Base-by-base conservation (phyloP, 2,329 filamentous ascomycete genomes). In the Hymenoscyphus albidus region DNA sequence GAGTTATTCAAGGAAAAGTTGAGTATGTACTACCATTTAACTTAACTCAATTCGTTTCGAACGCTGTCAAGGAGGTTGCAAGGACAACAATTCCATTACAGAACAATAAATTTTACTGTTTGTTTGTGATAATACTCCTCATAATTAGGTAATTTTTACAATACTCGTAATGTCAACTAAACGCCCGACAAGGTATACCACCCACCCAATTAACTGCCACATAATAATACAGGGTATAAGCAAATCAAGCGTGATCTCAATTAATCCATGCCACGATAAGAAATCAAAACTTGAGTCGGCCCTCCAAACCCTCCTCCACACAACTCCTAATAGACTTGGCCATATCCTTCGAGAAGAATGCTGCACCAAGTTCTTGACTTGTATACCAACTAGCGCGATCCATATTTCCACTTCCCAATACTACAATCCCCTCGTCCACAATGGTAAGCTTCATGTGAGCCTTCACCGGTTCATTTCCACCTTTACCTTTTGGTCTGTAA, bases 301-400 rank as follows among this genome's bases (percentile, higher is more conserved):
- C 66, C 6, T 67, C 62, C 51, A 72, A 64, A 2, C 58, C 67
- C n/a, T 61, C 63, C 5, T 65, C 62, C 1, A 71, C 64, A 48
- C 59, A 57, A 6, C 39, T 42, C 32, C 18, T 68, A 12, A 73
- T 63, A 10, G 59, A 48, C 12, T 32, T 64, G 12, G 79, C 79
- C 44, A 83, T 70, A 0, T 75, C 74, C 7, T 62, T 70, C 3
- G 78, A 79, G 61, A 82, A 81, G 55, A 86, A 79, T 0, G 81
- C 82, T 38, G 95, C 79, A 0, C 91, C 91, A 27, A 95, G 78
- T 77, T 96, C 92, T 76, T 95, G 92, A 75, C 90, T 93, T 5
- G 92, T 95, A 76, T 86, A 93, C 90, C 90, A 95, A 74, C 90
- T 93, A 7, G 92, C 91, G 0, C 91, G 84, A 77, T 96, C 92